Percentiles rank a stretch among this genome's conserved stretches.
Evolutionary conservation across 768 basidiomycete genomes (phyloP).

Genomic region (Lanmaoa pseudosensibilis): DNA sequence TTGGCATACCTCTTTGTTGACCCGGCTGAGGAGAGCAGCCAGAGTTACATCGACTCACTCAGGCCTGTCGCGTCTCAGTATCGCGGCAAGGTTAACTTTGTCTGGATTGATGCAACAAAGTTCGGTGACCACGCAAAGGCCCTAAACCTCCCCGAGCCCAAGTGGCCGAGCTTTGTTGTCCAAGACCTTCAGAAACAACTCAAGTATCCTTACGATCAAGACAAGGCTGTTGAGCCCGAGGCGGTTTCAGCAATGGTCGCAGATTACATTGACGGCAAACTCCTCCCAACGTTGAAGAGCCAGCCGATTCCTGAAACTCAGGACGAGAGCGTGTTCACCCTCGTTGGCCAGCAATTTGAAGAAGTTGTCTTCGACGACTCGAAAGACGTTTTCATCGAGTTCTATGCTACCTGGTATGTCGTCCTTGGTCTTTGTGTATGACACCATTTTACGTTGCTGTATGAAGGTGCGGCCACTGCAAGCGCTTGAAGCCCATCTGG

Average conservation of each 20-base stretch:
- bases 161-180: slow-evolving; percentile 94
- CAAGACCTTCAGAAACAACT: slow-evolving; percentile 82
- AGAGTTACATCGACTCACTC: slow-evolving; percentile 64
- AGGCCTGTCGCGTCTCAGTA: slow-evolving; percentile 76
- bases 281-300: slow-evolving; percentile 86
- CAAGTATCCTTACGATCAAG: slow-evolving; percentile 86
- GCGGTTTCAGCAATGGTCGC: slow-evolving; percentile 59
- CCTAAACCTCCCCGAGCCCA: slow-evolving; percentile 79
- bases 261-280: slow-evolving; percentile 66
- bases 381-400: slow-evolving; percentile 96
- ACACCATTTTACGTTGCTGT: background rate
- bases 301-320: slow-evolving; percentile 83
- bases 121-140: slow-evolving; percentile 96
- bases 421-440: slow-evolving; percentile 2
- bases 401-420: slow-evolving; percentile 92
- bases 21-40: slow-evolving; percentile 63
- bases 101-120: slow-evolving; percentile 95
- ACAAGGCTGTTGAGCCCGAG: slow-evolving; percentile 56
- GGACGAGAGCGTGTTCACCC: slow-evolving; percentile 74
- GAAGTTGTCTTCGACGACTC: slow-evolving; percentile 79
- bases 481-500: slow-evolving; percentile 94
- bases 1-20: slow-evolving; percentile 95
- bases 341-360: slow-evolving; percentile 91
- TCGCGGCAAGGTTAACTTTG: slow-evolving; percentile 92
- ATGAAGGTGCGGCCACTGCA: slow-evolving; percentile 88